Conservation (phyloP, 371 early-diverging fungal genomes). For the Modicella reniformis region DNA sequence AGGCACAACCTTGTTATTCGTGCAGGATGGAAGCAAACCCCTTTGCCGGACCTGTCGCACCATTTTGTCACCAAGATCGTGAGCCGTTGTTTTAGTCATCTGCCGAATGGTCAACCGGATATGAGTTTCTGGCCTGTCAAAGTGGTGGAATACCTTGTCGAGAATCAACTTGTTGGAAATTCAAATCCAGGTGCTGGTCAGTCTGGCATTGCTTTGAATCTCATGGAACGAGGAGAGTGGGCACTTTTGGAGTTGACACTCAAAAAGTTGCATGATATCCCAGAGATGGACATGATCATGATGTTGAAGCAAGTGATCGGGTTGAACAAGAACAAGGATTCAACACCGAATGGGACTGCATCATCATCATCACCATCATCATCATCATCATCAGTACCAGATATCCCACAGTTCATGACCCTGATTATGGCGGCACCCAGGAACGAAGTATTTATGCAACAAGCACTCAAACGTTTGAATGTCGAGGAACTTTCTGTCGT, state of each 20-base stretch:
- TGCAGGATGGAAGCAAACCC: conserved; percentile 28
- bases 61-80: conserved; percentile 59
- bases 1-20: conserved; percentile 30
- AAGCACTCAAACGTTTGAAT: conserved; percentile 60
- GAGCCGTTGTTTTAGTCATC: conserved; percentile 52
- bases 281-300: conserved; percentile 64
- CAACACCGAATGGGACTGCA: no score
- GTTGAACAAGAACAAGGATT: conserved; percentile 43
- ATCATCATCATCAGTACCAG: conserved; percentile 39
- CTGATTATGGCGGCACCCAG: conserved; percentile 62
- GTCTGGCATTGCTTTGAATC: conserved; percentile 59
- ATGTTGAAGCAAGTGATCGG: conserved; percentile 56
- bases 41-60: conserved; percentile 60
- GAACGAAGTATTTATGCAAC: conserved; percentile 72
- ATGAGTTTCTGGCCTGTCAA: conserved; percentile 63
- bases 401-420: conserved; percentile 54
- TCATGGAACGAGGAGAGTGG: conserved; percentile 68
- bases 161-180: conserved; percentile 57
- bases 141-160: conserved; percentile 62
- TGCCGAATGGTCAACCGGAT: conserved; percentile 53
- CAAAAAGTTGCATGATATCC: conserved; percentile 65
- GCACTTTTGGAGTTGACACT: conserved; percentile 61
- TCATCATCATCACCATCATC: conserved; percentile 14
- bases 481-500: conserved; percentile 60
- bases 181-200: conserved; percentile 60